Evolutionary conservation across 2,329 filamentous ascomycete genomes (phyloP), one percentile per base, ranked within the genome.

Genomic region (Colletotrichum chrysophilum): DNA sequence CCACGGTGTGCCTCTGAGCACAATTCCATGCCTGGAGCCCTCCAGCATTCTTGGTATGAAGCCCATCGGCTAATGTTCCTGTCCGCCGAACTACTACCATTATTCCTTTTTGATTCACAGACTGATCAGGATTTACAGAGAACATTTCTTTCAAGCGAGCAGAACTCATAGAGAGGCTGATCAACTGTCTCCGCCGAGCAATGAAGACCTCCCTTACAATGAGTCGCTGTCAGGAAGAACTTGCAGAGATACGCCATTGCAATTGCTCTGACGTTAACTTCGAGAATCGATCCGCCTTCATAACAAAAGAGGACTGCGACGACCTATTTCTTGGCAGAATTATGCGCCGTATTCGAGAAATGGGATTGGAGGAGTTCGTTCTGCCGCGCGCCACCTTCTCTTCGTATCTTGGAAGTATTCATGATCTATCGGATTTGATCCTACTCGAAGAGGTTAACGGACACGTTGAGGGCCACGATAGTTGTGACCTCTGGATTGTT

Each of bases 31-130:
- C 24, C 55, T 26, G 24, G 55, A 58, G 13, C 13, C 24, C 1
- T 28, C 14, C 26, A 28, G 55, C 7, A 58, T 58, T 26, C 21
- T 58, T 24, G 55, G 55, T 58, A 28, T 13, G 55, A 24, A 58
- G 1, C 3, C 55, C 4, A 6, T 21, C n/a, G 9, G n/a, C 1
- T 1, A 7, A n/a, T 13, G 43, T 21, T 48, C 5, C 10, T n/a
- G 10, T 21, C 18, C 10, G n/a, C n/a, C 43, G 14, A 48, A 12
- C 9, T 24, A 24, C 21, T 24, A 24, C 21, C 9, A 12, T 12
- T 0, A 12, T 48, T 0, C 5, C 14, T 12, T 48, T 43, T 12
- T n/a, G 18, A 43, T 12, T n/a, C 5, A 48, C 9, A n/a, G 18
- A n/a, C 43, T 48, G 43, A 48, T 21, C n/a, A 21, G n/a, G 12